Conservation (phyloP, 2,329 filamentous ascomycete species). For the Aureobasidium sp. region DNA sequence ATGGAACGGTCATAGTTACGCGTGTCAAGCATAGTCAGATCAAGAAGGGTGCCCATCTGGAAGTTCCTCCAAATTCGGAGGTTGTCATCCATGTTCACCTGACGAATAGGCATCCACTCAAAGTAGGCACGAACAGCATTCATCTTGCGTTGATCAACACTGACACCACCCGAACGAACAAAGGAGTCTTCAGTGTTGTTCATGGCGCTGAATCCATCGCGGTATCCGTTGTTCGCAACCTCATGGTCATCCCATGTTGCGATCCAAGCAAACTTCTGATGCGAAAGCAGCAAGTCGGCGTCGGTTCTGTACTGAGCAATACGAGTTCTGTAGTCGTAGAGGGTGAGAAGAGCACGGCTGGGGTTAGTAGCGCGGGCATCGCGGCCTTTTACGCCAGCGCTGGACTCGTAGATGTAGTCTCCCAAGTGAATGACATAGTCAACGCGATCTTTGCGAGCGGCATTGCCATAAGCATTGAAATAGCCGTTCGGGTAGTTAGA, state of each 20-base stretch:
- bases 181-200: slow-evolving; percentile 64
- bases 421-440: slow-evolving; percentile 42
- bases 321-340: slow-evolving; percentile 54
- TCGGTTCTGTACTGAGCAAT: slow-evolving; percentile 56
- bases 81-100: slow-evolving; percentile 62
- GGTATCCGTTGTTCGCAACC: slow-evolving; percentile 59
- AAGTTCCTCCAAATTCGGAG: slow-evolving; percentile 64
- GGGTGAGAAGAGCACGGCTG: slow-evolving; percentile 44
- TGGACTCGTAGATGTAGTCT: slow-evolving; percentile 60
- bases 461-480: slow-evolving; percentile 37
- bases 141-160: slow-evolving; percentile 64
- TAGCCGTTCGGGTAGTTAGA: slow-evolving; percentile 53
- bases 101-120: slow-evolving; percentile 56
- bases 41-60: slow-evolving; percentile 56
- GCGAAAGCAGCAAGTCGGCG: slow-evolving; percentile 48
- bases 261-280: slow-evolving; percentile 56
- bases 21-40: slow-evolving; percentile 65
- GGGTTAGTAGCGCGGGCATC: slow-evolving; percentile 50
- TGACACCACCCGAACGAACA: slow-evolving; percentile 49
- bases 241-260: slow-evolving; percentile 60
- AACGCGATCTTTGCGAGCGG: slow-evolving; percentile 38
- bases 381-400: slow-evolving; percentile 37
- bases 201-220: slow-evolving; percentile 52
- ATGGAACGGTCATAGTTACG: slow-evolving; percentile 62
- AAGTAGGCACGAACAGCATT: slow-evolving; percentile 66